A percentile compares a stretch with the other conserved stretches of the same genome.
Evolutionary conservation across 2,329 filamentous ascomycete species (phyloP).

Genomic region (Ceratocystis colombiana): DNA sequence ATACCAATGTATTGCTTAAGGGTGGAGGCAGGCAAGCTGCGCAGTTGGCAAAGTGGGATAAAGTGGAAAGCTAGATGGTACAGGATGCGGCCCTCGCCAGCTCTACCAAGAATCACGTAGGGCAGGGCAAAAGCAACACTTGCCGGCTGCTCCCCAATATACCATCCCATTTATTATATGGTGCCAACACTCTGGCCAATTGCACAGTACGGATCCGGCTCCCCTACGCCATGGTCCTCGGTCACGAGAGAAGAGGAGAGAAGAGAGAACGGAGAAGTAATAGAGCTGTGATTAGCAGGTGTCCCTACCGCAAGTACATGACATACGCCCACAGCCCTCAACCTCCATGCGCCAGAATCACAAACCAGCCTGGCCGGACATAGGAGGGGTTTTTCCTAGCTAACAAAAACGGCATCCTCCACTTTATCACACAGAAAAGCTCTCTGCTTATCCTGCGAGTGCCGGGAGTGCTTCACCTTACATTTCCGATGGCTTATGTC

Average conservation of each 20-base stretch:
- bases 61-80: background rate
- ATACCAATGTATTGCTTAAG: slow-evolving; percentile 11
- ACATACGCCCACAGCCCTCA: background rate
- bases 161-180: background rate
- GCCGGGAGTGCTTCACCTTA: no score
- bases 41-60: background rate
- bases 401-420: no score
- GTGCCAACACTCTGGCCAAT: background rate
- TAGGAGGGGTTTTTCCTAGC: no score
- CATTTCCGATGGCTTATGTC: no score
- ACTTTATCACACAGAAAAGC: no score
- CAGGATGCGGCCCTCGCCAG: background rate
- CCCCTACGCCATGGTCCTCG: background rate
- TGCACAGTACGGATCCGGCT: background rate
- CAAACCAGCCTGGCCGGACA: no score
- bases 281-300: background rate
- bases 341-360: no score
- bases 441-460: background rate
- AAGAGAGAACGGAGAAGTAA: background rate
- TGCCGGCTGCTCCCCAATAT: background rate
- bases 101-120: background rate
- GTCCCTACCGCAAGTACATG: background rate
- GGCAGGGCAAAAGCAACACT: background rate
- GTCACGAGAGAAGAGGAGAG: background rate
- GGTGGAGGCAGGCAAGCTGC: background rate